Evolutionary conservation across 2,329 filamentous ascomycete species (phyloP).

Genomic region (Fusarium multiceps): DNA sequence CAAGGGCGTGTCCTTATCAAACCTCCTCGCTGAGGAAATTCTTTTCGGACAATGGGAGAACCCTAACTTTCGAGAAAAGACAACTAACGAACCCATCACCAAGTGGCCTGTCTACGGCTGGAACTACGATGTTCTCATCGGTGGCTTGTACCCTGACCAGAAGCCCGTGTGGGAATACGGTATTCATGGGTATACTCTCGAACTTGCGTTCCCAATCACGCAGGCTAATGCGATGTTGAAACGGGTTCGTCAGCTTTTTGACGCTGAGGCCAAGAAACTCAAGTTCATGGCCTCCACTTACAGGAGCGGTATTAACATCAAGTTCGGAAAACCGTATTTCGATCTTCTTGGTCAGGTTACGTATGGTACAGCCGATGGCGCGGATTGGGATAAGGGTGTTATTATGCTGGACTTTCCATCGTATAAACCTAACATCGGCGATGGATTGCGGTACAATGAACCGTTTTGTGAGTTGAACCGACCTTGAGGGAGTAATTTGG

Average conservation of each 20-base stretch:
- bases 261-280: background rate
- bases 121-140: slow-evolving; percentile 15
- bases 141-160: slow-evolving; percentile 1
- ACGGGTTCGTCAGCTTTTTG: background rate
- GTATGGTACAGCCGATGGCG: background rate
- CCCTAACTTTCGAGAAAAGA: slow-evolving; percentile 7
- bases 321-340: background rate
- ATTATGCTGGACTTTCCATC: slow-evolving; percentile 6
- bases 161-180: background rate
- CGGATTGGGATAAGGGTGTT: slow-evolving; percentile 1
- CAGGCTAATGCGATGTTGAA: background rate
- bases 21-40: background rate
- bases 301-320: slow-evolving; percentile 6
- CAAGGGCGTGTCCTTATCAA: background rate
- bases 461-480: background rate
- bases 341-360: background rate
- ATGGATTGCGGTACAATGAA: background rate
- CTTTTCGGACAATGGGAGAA: slow-evolving; percentile 13
- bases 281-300: slow-evolving; percentile 1
- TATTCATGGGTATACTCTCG: background rate
- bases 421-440: background rate
- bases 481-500: no score
- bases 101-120: slow-evolving; percentile 5
- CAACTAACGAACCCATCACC: background rate
- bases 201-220: background rate